phyloP scores from a whole-genome alignment of 768 basidiomycete genomes.

The Pleurotus platypus region DNA sequence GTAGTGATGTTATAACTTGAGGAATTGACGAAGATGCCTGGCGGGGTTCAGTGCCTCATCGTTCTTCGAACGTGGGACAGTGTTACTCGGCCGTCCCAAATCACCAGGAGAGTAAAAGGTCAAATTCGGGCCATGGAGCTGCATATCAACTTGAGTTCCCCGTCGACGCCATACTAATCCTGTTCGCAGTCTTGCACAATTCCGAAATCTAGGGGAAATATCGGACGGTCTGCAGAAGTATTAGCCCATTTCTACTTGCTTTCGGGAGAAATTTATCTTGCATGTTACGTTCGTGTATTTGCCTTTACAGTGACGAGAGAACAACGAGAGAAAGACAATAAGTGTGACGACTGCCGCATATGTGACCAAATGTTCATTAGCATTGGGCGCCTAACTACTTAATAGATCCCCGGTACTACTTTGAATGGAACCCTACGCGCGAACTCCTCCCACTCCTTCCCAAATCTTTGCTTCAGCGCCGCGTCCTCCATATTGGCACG shows the following conservation, averaged over 20 bases:
- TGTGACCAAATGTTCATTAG: no score
- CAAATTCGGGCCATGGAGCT: no score
- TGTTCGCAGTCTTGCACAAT: constrained; percentile 4
- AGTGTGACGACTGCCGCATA: no score
- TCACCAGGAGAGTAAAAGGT: no score
- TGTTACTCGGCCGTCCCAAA: no score
- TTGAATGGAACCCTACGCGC: constrained; percentile 21
- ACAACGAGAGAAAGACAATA: background rate
- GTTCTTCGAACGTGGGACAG: no score
- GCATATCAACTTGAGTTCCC: no score
- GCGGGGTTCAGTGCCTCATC: no score
- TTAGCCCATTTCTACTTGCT: background rate
- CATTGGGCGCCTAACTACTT: background rate
- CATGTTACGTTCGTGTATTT: background rate
- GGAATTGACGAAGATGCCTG: no score
- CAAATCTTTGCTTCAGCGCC: background rate
- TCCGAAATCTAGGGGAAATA: background rate
- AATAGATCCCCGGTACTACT: constrained; percentile 28
- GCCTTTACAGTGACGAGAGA: background rate
- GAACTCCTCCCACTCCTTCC: constrained; percentile 9
- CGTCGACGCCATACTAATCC: no score
- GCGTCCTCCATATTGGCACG: background rate
- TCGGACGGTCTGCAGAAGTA: constrained; percentile 4
- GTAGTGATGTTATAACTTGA: no score
- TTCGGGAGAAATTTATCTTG: background rate